Evolutionary conservation across 2,329 filamentous ascomycete genomes (phyloP).

Genomic region (Penicillium sp.): DNA sequence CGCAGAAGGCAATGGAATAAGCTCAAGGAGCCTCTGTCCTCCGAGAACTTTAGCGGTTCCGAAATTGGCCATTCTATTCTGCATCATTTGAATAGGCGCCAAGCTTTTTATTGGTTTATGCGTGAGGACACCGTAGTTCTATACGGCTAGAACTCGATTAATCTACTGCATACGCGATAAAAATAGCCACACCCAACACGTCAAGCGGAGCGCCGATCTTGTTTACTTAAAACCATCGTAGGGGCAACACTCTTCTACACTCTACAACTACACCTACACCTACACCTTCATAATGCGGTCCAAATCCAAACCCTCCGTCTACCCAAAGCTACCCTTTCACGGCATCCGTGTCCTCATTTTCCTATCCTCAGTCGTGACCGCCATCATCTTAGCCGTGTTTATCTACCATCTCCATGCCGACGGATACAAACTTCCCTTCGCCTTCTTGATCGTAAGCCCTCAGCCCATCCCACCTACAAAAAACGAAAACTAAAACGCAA

Average conservation of each 20-base stretch:
- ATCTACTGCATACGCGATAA: slow-evolving; percentile 26
- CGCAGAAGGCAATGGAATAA: too few relatives aligned
- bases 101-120: too few relatives aligned
- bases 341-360: slow-evolving; percentile 38
- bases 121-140: too few relatives aligned
- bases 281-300: slow-evolving; percentile 26
- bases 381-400: slow-evolving; percentile 53
- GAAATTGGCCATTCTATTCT: too few relatives aligned
- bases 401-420: slow-evolving; percentile 50
- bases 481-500: slow-evolving; percentile 4
- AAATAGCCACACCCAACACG: slow-evolving; percentile 59
- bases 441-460: slow-evolving; percentile 53
- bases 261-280: too few relatives aligned
- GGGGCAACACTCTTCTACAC: slow-evolving; percentile 1
- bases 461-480: too few relatives aligned
- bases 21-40: too few relatives aligned
- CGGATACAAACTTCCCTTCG: slow-evolving; percentile 53
- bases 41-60: too few relatives aligned
- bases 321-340: slow-evolving; percentile 40
- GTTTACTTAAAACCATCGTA: slow-evolving; percentile 14
- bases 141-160: too few relatives aligned
- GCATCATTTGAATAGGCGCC: too few relatives aligned
- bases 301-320: slow-evolving; percentile 37
- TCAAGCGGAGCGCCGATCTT: slow-evolving; percentile 51
- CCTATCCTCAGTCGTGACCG: slow-evolving; percentile 52